Evolutionary conservation across 768 basidiomycete genomes (phyloP).

Genomic region (Coprinellus micaceus): DNA sequence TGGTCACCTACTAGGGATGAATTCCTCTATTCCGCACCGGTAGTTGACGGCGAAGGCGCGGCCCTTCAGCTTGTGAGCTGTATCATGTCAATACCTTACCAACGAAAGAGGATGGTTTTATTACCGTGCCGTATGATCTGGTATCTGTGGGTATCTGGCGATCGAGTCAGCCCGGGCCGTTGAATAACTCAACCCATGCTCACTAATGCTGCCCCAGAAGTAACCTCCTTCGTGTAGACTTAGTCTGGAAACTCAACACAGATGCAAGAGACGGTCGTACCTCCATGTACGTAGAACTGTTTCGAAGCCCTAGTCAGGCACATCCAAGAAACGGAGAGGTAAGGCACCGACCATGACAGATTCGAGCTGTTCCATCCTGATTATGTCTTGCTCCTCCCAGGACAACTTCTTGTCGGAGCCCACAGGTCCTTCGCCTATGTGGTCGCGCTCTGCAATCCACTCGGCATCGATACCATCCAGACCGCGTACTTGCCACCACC

Average conservation of each 20-base stretch:
- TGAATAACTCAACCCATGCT: slow-evolving; percentile 26
- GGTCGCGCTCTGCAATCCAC: slow-evolving; percentile 55
- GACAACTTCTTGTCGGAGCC: slow-evolving; percentile 26
- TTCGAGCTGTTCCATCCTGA: slow-evolving; percentile 52
- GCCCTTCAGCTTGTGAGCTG: slow-evolving; percentile 68
- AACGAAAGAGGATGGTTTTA: not conserved
- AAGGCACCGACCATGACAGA: slow-evolving; percentile 45
- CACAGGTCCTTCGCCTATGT: slow-evolving; percentile 25
- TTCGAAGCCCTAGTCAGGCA: too few species aligned
- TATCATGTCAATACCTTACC: not conserved
- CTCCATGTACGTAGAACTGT: slow-evolving; percentile 70
- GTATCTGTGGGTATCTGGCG: slow-evolving; percentile 52
- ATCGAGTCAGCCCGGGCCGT: not conserved
- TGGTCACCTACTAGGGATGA: too few species aligned
- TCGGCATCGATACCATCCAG: slow-evolving; percentile 65
- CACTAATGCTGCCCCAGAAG: slow-evolving; percentile 57
- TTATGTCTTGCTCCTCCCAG: slow-evolving; percentile 36
- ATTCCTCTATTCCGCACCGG: slow-evolving; percentile 21
- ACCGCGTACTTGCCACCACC: slow-evolving; percentile 84
- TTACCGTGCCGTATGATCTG: slow-evolving; percentile 57
- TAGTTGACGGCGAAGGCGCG: slow-evolving; percentile 64
- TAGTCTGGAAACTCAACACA: not conserved
- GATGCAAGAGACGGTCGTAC: slow-evolving; percentile 24
- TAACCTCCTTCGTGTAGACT: slow-evolving; percentile 47
- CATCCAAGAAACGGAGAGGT: too few species aligned